Evolutionary conservation across 176 grass and related monocot species (phyloP).

Genomic region (Carex cristatella): DNA sequence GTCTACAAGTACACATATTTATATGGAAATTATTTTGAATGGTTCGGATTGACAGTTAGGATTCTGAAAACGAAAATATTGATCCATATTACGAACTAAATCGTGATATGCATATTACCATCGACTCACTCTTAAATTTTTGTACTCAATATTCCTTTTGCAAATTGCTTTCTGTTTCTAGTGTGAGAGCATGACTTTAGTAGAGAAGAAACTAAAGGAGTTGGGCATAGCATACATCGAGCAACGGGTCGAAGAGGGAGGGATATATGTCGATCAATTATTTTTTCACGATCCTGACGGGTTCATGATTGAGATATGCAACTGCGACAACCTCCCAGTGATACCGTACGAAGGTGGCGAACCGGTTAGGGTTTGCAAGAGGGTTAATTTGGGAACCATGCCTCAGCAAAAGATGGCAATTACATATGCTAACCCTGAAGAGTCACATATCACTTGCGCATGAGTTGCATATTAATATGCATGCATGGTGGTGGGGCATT

Average conservation of each 20-base stretch:
- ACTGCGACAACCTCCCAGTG: conserved; percentile 77
- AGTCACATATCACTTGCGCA: conserved; percentile 3
- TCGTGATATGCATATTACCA: no score
- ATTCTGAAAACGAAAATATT: no score
- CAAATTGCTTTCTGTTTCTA: background rate
- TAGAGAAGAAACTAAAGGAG: conserved; percentile 66
- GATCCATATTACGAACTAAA: no score
- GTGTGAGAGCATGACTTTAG: conserved; percentile 70
- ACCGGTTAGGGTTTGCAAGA: conserved; percentile 5
- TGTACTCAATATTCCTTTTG: no score
- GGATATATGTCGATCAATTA: conserved; percentile 72
- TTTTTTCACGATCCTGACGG: conserved; percentile 95
- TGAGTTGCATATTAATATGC: background rate
- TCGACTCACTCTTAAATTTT: background rate
- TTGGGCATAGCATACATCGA: conserved; percentile 43
- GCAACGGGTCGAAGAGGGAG: conserved; percentile 58
- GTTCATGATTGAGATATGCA: conserved; percentile 95
- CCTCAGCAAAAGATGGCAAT: conserved; percentile 15
- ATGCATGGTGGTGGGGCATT: background rate
- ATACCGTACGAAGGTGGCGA: conserved; percentile 29
- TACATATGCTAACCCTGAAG: background rate
- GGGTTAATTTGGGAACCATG: conserved; percentile 4
- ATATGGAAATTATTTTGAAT: no score
- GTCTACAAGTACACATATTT: no score
- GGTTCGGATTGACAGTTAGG: no score